Conservation (phyloP, 1,139 yeast species). For the Taphrina betulina region DNA sequence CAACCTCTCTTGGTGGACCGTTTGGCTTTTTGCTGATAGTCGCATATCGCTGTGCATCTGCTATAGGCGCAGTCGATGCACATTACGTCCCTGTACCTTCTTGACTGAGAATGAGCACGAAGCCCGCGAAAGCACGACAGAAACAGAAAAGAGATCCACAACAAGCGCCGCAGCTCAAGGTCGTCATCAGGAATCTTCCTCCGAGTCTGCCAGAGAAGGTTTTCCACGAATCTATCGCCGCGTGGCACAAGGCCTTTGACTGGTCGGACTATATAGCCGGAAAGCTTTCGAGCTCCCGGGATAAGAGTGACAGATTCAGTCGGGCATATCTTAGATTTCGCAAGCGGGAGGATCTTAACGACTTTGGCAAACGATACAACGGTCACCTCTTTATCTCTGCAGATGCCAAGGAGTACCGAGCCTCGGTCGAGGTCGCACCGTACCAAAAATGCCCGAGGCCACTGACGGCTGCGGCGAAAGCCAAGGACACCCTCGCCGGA, state of each 20-base stretch:
- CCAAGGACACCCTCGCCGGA: constrained; percentile 13
- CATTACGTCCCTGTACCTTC: too few relatives aligned
- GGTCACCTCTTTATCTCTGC: constrained; percentile 33
- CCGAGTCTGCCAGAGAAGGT: constrained; percentile 35
- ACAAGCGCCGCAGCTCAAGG: constrained; percentile 32
- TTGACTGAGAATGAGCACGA: neutral
- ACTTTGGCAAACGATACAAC: constrained; percentile 36
- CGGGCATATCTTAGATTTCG: constrained; percentile 39
- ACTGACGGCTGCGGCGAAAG: neutral
- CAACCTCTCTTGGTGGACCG: too few relatives aligned
- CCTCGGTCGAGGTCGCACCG: constrained; percentile 39
- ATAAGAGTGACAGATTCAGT: constrained; percentile 34
- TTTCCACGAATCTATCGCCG: constrained; percentile 33
- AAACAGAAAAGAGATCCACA: constrained; percentile 8
- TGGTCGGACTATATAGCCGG: constrained; percentile 37
- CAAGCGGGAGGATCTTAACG: constrained; percentile 29
- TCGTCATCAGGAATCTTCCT: constrained; percentile 38
- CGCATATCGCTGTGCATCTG: too few relatives aligned
- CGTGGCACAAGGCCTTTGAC: constrained; percentile 33
- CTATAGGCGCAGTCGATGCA: too few relatives aligned
- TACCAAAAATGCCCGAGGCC: constrained; percentile 35
- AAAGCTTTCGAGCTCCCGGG: constrained; percentile 35
- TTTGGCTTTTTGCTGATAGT: too few relatives aligned
- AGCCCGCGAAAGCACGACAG: constrained; percentile 16
- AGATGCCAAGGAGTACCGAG: constrained; percentile 33